Base-by-base conservation (phyloP, 2,329 filamentous ascomycete species). In the Fusarium sp. region DNA sequence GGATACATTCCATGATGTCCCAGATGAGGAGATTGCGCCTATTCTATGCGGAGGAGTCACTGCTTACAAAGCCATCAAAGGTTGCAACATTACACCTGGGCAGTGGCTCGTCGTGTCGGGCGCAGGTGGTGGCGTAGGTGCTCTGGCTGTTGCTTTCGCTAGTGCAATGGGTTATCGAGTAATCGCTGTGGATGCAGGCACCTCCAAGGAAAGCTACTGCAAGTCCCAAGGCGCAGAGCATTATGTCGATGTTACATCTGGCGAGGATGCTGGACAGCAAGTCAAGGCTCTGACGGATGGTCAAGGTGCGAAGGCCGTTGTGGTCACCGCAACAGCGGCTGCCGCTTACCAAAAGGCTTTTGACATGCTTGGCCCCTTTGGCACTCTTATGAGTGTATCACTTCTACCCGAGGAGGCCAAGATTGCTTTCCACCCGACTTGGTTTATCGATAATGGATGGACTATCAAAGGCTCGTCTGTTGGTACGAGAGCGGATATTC, bases 21-120 rank as follows among this genome's bases (percentile, higher is more conserved):
- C 74, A 0, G 81, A 82, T 34, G 79, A 82, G 53, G 60, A 75
- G 11, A 72, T 83, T 2, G 82, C 80, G 1, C 82, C 82, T 0
- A 77, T 84, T 16, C 69, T 84, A 18, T 84, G 82, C 56, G 81
- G 78, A 7, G 82, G 82, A 1, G 80, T 83, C 1, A 84, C 82
- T 3, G 82, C 81, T 4, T 84, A 83, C 62, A 81, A 80, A 63
- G 81, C 80, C 0, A 66, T 82, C 56, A 82, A 82, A 68, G 66
- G 67, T 6, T 78, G 76, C 52, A 72, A 64, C 10, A 59, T 77
- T 16, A 72, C 67, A 1, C 78, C 79, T 1, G 80, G 81, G 1
- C 76, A 80, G 56, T 81, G 76, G 75, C 58, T 82, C 2, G 79
- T 76, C 3, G 72, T 84, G 3, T 75, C 77, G 0, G 82, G 82